Evolutionary conservation across 768 basidiomycete species (phyloP).

Genomic region (Leccinum incarnatum): DNA sequence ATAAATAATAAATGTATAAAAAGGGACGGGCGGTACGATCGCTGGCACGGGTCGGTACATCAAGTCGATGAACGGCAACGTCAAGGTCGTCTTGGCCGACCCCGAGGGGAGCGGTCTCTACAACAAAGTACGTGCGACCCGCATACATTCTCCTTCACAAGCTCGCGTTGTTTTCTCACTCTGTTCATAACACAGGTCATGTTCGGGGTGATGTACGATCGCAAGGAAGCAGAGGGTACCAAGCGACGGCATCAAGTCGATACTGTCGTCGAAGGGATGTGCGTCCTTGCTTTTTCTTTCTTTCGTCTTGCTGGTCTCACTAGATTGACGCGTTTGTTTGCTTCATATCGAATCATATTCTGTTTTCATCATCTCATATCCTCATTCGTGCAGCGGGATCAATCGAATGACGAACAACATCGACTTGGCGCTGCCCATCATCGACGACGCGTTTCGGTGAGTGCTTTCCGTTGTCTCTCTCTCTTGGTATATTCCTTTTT

Average conservation of each 20-base stretch:
- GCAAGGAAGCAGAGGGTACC: conserved; percentile 90
- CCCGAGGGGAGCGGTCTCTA: conserved; percentile 94
- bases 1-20: background rate
- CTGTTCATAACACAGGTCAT: conserved; percentile 53
- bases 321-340: background rate
- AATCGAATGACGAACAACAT: conserved; percentile 93
- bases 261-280: conserved; percentile 94
- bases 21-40: conserved; percentile 95
- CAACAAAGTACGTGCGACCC: conserved; percentile 64
- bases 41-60: conserved; percentile 80
- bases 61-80: conserved; percentile 65
- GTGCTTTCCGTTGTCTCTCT: background rate
- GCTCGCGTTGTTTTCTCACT: background rate
- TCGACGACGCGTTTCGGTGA: conserved; percentile 88
- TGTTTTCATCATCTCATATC: background rate
- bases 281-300: conserved; percentile 11
- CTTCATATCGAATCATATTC: too few species aligned
- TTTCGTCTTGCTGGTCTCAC: conserved; percentile 7
- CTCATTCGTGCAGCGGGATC: conserved; percentile 61
- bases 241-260: conserved; percentile 93
- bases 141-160: background rate
- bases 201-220: conserved; percentile 92
- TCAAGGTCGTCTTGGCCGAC: conserved; percentile 79
- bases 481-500: background rate
- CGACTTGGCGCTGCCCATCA: conserved; percentile 74